Evolutionary conservation across 208 protist genomes (phyloP).

Genomic region (Leishmania amazonensis): DNA sequence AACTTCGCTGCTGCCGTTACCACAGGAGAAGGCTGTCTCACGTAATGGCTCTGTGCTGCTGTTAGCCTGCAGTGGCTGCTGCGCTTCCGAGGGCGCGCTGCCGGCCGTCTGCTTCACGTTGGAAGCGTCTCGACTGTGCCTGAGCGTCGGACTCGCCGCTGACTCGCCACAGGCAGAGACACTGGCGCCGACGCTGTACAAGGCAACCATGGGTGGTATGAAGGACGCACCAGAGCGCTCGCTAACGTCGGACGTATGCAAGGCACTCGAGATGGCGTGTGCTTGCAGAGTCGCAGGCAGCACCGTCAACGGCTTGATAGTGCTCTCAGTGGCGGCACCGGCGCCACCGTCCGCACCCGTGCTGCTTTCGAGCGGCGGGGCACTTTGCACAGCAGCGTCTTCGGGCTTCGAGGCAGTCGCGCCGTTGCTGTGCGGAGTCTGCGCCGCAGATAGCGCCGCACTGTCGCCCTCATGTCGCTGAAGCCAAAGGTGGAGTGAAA

Average conservation of each 20-base stretch:
- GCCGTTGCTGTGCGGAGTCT: constrained; percentile 7
- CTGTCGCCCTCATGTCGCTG: constrained; percentile 8
- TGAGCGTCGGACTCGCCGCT: background rate
- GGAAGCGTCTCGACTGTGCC: constrained; percentile 16
- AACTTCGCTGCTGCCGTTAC: constrained; percentile 2
- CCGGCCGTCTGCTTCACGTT: background rate
- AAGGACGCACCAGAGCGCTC: constrained; percentile 20
- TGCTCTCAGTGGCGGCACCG: background rate
- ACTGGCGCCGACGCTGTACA: constrained; percentile 16
- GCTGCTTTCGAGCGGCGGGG: background rate
- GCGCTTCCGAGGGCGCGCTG: constrained; percentile 4
- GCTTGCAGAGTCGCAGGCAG: background rate
- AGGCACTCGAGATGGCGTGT: constrained; percentile 10
- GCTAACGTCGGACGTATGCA: constrained; percentile 13
- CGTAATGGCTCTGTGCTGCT: background rate
- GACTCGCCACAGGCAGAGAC: constrained; percentile 6
- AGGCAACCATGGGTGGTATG: constrained; percentile 23
- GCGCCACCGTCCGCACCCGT: background rate
- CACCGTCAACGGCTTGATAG: background rate
- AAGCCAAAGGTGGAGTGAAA: constrained; percentile 30
- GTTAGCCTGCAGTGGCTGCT: background rate
- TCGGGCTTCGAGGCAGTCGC: background rate
- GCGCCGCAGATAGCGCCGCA: constrained; percentile 11
- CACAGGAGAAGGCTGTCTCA: background rate
- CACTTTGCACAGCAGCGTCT: background rate